phyloP scores from a whole-genome alignment of 768 basidiomycete genomes.

The Vararia minispora region DNA sequence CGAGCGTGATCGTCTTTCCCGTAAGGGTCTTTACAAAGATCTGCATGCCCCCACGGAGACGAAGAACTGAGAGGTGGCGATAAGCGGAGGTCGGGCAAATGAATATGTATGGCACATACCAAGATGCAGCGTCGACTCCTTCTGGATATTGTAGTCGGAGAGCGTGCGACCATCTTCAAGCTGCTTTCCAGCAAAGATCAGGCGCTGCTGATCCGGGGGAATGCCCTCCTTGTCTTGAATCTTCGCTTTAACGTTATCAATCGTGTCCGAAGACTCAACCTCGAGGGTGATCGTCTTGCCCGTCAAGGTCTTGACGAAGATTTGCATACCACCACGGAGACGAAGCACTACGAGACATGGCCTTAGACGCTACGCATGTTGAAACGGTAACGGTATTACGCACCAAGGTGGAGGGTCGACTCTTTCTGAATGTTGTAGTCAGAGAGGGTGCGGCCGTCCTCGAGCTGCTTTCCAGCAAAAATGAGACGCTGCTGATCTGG shows the following conservation, averaged over 20 bases:
- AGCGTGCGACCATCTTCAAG: constrained; percentile 12
- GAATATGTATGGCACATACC: not conserved
- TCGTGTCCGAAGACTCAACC: constrained; percentile 13
- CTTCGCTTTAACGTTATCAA: constrained; percentile 13
- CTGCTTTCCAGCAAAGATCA: constrained; percentile 12
- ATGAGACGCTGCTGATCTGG: constrained; percentile 22
- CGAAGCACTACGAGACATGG: no score
- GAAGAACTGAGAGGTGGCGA: constrained; percentile 9
- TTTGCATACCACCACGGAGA: constrained; percentile 13
- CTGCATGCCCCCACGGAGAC: constrained; percentile 12
- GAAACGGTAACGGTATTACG: no score
- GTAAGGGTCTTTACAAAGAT: constrained; percentile 12
- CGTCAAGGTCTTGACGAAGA: constrained; percentile 12
- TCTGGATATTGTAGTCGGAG: constrained; percentile 13
- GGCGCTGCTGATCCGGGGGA: constrained; percentile 11
- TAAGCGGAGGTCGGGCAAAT: not conserved
- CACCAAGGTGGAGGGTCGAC: constrained; percentile 18
- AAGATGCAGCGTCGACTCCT: constrained; percentile 10
- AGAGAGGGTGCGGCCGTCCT: constrained; percentile 21
- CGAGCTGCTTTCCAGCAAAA: constrained; percentile 22
- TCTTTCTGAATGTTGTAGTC: constrained; percentile 24
- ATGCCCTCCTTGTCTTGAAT: constrained; percentile 14
- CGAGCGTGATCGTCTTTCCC: constrained; percentile 12
- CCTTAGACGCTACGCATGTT: no score
- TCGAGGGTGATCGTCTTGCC: constrained; percentile 13